phyloP scores from a whole-genome alignment of 345 rosid species.

The Crucihimalaya himalaica region DNA sequence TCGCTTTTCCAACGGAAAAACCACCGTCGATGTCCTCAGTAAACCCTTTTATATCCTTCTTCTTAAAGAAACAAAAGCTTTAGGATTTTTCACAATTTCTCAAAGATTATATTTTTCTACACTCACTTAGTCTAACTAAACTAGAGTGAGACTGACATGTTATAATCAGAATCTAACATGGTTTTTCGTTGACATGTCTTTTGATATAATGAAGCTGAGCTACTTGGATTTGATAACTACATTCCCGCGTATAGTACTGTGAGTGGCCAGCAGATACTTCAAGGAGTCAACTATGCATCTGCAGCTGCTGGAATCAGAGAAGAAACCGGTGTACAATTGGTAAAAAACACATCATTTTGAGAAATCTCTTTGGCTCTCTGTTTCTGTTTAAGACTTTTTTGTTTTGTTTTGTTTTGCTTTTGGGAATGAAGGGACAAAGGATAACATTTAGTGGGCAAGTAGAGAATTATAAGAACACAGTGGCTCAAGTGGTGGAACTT shows the following conservation, averaged over 20 bases:
- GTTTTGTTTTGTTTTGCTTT: background rate
- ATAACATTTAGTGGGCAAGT: conserved; percentile 79
- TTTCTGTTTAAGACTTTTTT: background rate
- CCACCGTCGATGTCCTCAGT: conserved; percentile 78
- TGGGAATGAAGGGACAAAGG: conserved; percentile 62
- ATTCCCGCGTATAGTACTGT: conserved; percentile 59
- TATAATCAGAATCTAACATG: conserved; percentile 10
- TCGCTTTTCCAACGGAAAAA: conserved; percentile 75
- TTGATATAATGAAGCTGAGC: conserved; percentile 50
- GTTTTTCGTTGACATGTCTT: background rate
- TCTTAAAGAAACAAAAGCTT: background rate
- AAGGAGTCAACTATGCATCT: conserved; percentile 81
- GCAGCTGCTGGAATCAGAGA: conserved; percentile 90
- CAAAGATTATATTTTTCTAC: background rate
- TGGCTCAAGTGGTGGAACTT: conserved; percentile 52
- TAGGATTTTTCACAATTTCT: background rate
- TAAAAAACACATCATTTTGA: conserved; percentile 30
- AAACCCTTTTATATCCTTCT: conserved; percentile 17
- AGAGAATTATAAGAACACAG: conserved; percentile 60
- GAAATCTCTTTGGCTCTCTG: background rate
- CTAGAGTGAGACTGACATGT: background rate
- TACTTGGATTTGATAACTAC: conserved; percentile 59
- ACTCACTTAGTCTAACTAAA: conserved; percentile 7
- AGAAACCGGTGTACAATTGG: conserved; percentile 84
- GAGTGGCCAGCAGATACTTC: conserved; percentile 55